A percentile compares a stretch with the other conserved stretches of the same genome.
Evolutionary conservation across 768 basidiomycete species (phyloP).

Genomic region (Pulveroboletus sp.): DNA sequence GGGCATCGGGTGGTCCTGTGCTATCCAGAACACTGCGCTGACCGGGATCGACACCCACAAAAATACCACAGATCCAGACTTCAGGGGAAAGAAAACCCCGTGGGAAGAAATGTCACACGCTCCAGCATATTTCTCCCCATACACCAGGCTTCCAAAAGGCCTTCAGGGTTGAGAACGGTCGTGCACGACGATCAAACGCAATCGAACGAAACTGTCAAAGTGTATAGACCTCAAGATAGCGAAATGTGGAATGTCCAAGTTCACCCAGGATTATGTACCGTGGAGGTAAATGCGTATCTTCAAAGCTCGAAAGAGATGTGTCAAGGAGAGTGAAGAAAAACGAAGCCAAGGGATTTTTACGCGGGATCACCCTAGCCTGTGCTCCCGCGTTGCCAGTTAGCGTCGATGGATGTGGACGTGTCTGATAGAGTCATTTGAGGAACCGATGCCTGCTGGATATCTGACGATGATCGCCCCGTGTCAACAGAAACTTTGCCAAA

Average conservation of each 20-base stretch:
- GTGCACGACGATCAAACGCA: not conserved
- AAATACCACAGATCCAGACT: no score
- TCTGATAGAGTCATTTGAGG: conserved; percentile 11
- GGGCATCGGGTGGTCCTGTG: no score
- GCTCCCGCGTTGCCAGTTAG: conserved; percentile 19
- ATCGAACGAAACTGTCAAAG: not conserved
- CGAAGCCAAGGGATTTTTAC: conserved; percentile 1
- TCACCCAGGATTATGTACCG: not conserved
- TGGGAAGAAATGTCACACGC: no score
- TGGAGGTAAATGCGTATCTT: not conserved
- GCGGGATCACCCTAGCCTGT: conserved; percentile 7
- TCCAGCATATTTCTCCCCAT: no score
- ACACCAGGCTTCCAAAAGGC: no score
- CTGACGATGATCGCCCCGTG: conserved; percentile 14
- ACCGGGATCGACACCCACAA: no score
- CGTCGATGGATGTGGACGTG: conserved; percentile 2
- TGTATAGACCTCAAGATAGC: not conserved
- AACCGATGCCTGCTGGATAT: conserved; percentile 7
- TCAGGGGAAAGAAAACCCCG: no score
- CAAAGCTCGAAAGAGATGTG: not conserved
- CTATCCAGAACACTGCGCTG: no score
- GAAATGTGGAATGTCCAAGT: not conserved
- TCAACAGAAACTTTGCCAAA: conserved; percentile 17
- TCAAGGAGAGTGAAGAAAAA: conserved; percentile 7
- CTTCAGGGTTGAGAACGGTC: not conserved